Evolutionary conservation across 2,329 filamentous ascomycete species (phyloP).

Genomic region (Fusarium cyanostomum): DNA sequence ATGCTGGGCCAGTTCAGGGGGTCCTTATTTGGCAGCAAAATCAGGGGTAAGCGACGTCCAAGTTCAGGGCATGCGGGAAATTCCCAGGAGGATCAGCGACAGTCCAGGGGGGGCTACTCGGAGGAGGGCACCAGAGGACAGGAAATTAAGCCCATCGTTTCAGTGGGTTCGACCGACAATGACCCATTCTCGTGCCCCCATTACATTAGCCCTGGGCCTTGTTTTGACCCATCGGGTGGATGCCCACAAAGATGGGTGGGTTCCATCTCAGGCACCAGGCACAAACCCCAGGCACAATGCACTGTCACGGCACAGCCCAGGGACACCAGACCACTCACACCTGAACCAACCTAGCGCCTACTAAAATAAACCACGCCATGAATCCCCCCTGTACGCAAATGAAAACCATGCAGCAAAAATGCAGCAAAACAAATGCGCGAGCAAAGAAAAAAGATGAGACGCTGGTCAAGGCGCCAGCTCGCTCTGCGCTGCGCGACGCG

Average conservation of each 20-base stretch:
- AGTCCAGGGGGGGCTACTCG: constrained; percentile 22
- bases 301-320: not conserved
- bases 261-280: constrained; percentile 4
- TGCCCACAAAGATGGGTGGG: not conserved
- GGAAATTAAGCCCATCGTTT: constrained; percentile 28
- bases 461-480: not conserved
- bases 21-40: not conserved
- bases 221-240: constrained; percentile 19
- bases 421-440: not conserved
- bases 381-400: not conserved
- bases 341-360: constrained; percentile 15
- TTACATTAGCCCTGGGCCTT: constrained; percentile 2
- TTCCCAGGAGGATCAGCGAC: constrained; percentile 21
- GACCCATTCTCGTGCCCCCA: constrained; percentile 10
- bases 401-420: too few species aligned
- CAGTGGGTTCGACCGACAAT: constrained; percentile 6
- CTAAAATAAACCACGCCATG: constrained; percentile 24
- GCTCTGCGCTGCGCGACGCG: not conserved
- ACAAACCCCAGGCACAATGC: constrained; percentile 2
- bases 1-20: constrained; percentile 12
- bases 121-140: not conserved
- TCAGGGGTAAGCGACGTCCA: constrained; percentile 12
- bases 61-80: constrained; percentile 13
- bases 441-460: not conserved
- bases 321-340: constrained; percentile 3